phyloP scores from a whole-genome alignment of 2,329 filamentous ascomycete genomes.

The Aureobasidium sp. region DNA sequence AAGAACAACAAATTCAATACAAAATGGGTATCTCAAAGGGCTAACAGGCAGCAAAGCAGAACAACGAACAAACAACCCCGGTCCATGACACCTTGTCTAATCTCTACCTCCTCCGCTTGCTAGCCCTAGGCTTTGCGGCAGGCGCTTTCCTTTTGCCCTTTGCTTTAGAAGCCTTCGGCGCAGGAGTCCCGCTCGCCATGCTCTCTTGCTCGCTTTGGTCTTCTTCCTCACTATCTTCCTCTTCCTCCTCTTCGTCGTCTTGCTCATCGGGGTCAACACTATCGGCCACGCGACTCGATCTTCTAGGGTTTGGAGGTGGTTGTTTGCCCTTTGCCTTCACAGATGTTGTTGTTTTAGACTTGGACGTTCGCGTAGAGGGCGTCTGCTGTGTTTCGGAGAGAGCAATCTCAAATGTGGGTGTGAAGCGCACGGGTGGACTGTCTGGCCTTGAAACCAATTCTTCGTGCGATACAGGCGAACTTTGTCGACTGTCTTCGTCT shows the following conservation, averaged over 20 bases:
- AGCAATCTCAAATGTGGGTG: constrained; percentile 22
- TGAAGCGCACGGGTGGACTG: constrained; percentile 26
- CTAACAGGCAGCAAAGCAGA: neutral
- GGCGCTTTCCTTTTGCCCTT: constrained; percentile 1
- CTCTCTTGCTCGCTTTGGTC: constrained; percentile 6
- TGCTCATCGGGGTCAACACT: constrained; percentile 13
- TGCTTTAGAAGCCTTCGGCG: neutral
- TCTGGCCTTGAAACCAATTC: constrained; percentile 25
- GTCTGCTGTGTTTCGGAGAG: neutral
- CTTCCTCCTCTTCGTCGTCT: constrained; percentile 9
- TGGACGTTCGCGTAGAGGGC: neutral
- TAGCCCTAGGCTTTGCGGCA: neutral
- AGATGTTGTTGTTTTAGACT: neutral
- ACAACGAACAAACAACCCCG: neutral
- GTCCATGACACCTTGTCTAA: neutral
- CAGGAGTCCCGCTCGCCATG: constrained; percentile 11
- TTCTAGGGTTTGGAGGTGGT: neutral
- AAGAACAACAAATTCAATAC: neutral
- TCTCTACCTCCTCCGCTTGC: constrained; percentile 5
- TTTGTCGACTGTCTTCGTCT: constrained; percentile 10
- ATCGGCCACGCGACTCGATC: constrained; percentile 14
- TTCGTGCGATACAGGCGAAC: constrained; percentile 20
- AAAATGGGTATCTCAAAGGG: neutral
- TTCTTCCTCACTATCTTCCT: neutral
- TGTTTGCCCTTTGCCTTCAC: neutral